Conservation (phyloP, 441 rosid species). For the Corymbia citriodora region DNA sequence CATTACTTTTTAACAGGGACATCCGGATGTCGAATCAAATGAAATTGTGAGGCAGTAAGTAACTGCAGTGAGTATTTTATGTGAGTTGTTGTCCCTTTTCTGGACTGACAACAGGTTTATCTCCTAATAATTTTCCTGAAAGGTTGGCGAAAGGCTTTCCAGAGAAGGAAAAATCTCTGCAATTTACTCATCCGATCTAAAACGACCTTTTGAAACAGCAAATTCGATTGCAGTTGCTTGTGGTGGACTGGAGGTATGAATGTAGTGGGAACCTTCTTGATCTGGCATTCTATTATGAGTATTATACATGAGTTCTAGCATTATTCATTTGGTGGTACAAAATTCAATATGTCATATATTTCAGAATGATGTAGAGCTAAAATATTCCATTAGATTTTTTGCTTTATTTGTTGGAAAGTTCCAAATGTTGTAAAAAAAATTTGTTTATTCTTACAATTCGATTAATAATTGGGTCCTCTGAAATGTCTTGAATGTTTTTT, state of each 20-base stretch:
- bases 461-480: background rate
- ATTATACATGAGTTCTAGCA: background rate
- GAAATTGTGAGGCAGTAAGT: background rate
- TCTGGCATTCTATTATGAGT: background rate
- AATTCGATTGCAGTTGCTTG: slow-evolving; percentile 56
- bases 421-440: background rate
- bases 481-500: background rate
- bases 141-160: slow-evolving; percentile 70
- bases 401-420: background rate
- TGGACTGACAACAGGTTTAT: background rate
- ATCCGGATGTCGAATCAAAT: background rate
- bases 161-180: slow-evolving; percentile 51
- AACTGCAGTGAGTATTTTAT: background rate
- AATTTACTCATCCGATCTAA: slow-evolving; percentile 79
- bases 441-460: background rate
- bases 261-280: background rate
- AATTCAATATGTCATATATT: background rate
- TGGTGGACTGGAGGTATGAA: slow-evolving; percentile 52
- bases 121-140: background rate
- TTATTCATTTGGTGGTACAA: background rate
- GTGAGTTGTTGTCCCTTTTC: background rate
- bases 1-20: background rate
- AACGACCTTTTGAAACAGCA: slow-evolving; percentile 79
- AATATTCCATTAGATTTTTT: background rate
- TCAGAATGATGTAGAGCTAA: background rate